Evolutionary conservation across 306 rosid genomes (phyloP).

Genomic region (Citrullus amarus): DNA sequence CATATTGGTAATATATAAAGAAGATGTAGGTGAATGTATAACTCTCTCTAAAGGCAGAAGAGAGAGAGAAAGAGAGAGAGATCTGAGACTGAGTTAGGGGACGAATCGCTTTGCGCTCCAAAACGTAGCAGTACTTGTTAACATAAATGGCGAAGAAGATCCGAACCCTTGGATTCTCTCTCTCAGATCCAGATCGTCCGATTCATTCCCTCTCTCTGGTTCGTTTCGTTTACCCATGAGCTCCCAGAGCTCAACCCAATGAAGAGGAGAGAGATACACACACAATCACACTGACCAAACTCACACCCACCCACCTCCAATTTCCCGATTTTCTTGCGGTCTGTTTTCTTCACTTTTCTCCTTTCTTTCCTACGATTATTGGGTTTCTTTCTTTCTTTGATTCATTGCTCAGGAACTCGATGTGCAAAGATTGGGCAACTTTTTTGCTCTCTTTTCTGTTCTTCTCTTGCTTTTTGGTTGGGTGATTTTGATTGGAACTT

Average conservation of each 20-base stretch:
- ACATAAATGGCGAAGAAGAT: constrained; percentile 22
- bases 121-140: constrained; percentile 1
- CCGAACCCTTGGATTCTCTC: constrained; percentile 51
- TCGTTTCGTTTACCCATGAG: neutral
- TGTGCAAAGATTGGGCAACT: neutral
- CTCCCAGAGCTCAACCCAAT: constrained; percentile 26
- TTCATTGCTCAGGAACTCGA: constrained; percentile 4
- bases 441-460: constrained; percentile 2
- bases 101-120: constrained; percentile 22
- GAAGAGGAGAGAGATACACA: constrained; percentile 1
- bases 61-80: neutral
- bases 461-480: neutral
- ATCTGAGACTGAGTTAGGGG: neutral
- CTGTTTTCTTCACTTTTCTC: neutral
- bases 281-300: neutral
- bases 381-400: neutral
- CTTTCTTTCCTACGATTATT: neutral
- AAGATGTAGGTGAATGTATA: neutral
- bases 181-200: constrained; percentile 27
- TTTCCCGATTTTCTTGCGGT: neutral
- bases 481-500: neutral
- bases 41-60: neutral
- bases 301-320: neutral
- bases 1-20: neutral
- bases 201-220: neutral